phyloP scores from a whole-genome alignment of 164 flowering plant species.

The Magnolia officinalis region DNA sequence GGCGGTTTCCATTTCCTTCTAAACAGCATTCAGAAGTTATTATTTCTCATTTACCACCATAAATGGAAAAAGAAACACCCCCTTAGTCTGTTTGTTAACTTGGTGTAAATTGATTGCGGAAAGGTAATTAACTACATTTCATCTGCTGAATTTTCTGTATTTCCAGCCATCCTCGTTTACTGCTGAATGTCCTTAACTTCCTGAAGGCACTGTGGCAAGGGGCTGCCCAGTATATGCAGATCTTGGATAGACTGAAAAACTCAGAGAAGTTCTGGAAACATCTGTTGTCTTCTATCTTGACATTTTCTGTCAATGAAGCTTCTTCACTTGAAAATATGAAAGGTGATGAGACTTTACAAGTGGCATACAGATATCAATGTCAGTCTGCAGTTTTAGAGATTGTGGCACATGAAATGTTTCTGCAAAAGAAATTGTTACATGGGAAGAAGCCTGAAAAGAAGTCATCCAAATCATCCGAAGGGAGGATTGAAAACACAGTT shows the following conservation, averaged over 20 bases:
- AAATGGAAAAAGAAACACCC: too few species aligned
- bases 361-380: slow-evolving; percentile 51
- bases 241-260: slow-evolving; percentile 49
- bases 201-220: slow-evolving; percentile 81
- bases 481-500: slow-evolving; percentile 17
- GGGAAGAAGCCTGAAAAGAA: slow-evolving; percentile 34
- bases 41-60: too few species aligned
- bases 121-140: background rate
- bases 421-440: slow-evolving; percentile 55
- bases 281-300: slow-evolving; percentile 33
- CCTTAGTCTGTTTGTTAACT: background rate
- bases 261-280: slow-evolving; percentile 62
- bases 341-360: slow-evolving; percentile 26
- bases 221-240: slow-evolving; percentile 51
- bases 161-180: slow-evolving; percentile 56
- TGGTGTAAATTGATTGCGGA: background rate
- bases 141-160: background rate
- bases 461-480: slow-evolving; percentile 27
- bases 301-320: slow-evolving; percentile 16
- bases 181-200: slow-evolving; percentile 59
- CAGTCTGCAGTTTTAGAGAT: slow-evolving; percentile 61
- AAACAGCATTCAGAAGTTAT: too few species aligned
- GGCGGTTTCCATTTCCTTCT: too few species aligned
- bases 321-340: slow-evolving; percentile 22
- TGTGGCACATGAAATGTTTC: slow-evolving; percentile 60